These are phyloP conservation scores for Mucor velutinosus DNA, from an alignment of 371 early-diverging fungal species.

Conservation along the genomic window DNA sequence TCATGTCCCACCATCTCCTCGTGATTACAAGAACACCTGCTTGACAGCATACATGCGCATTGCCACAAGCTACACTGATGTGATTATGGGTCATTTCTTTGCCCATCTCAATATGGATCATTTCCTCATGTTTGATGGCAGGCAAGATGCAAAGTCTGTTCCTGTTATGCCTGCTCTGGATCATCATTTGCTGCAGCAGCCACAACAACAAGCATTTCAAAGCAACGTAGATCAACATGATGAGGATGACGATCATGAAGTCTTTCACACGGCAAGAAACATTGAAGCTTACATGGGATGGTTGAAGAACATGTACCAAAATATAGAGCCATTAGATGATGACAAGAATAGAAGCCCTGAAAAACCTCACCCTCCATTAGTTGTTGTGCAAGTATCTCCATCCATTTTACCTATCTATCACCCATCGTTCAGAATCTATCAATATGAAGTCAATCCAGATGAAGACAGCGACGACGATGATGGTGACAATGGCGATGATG, in stretches of 20 bases:
- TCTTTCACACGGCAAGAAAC: constrained; percentile 24
- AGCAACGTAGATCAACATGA: background rate
- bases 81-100: constrained; percentile 73
- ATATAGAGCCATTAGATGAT: constrained; percentile 18
- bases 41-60: constrained; percentile 61
- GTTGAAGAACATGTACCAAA: constrained; percentile 36
- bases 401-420: constrained; percentile 76
- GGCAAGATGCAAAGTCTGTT: constrained; percentile 16
- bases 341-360: constrained; percentile 13
- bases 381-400: constrained; percentile 67
- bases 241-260: constrained; percentile 16
- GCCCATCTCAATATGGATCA: constrained; percentile 87
- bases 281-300: constrained; percentile 37
- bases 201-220: background rate
- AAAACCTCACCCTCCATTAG: constrained; percentile 26
- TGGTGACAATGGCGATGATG: constrained; percentile 12
- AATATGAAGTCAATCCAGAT: constrained; percentile 46
- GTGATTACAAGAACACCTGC: constrained; percentile 68
- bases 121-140: constrained; percentile 58
- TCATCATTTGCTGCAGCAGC: background rate
- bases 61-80: constrained; percentile 58
- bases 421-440: constrained; percentile 73
- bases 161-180: background rate
- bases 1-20: constrained; percentile 74
- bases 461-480: constrained; percentile 12